phyloP scores from a whole-genome alignment of 768 basidiomycete species.

The Mycena capillaripes region DNA sequence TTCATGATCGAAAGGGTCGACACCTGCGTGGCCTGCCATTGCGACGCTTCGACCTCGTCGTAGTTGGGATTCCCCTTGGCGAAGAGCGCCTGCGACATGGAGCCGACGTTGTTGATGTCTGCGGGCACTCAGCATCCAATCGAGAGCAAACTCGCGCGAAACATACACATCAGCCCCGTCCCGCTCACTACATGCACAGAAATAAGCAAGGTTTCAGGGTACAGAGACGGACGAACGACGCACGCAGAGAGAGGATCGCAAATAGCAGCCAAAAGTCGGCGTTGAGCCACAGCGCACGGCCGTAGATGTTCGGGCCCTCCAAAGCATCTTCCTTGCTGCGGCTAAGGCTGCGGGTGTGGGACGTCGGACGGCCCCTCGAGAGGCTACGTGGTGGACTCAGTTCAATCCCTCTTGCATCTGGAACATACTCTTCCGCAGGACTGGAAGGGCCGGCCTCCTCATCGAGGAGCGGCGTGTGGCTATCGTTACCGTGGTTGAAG shows the following conservation, averaged over 20 bases:
- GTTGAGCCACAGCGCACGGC: constrained; percentile 69
- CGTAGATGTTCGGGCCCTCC: constrained; percentile 59
- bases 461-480: constrained; percentile 39
- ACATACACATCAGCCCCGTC: constrained; percentile 82
- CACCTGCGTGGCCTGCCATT: constrained; percentile 89
- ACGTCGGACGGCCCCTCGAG: not conserved
- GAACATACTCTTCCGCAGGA: constrained; percentile 38
- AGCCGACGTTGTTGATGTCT: constrained; percentile 88
- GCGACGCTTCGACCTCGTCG: constrained; percentile 75
- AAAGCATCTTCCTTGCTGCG: constrained; percentile 52
- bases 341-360: constrained; percentile 33
- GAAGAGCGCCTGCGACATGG: constrained; percentile 78
- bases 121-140: constrained; percentile 16
- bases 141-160: not conserved
- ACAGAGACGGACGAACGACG: constrained; percentile 45
- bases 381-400: constrained; percentile 37
- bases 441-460: constrained; percentile 25
- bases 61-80: constrained; percentile 72
- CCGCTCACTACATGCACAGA: constrained; percentile 71
- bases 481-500: constrained; percentile 39
- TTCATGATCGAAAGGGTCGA: constrained; percentile 87
- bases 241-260: constrained; percentile 68
- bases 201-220: constrained; percentile 3
- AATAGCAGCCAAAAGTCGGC: constrained; percentile 49
- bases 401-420: constrained; percentile 35